These are phyloP conservation scores for Amauroascus verrucosus DNA, from an alignment of 2,329 filamentous ascomycete genomes.

Conservation along the genomic window DNA sequence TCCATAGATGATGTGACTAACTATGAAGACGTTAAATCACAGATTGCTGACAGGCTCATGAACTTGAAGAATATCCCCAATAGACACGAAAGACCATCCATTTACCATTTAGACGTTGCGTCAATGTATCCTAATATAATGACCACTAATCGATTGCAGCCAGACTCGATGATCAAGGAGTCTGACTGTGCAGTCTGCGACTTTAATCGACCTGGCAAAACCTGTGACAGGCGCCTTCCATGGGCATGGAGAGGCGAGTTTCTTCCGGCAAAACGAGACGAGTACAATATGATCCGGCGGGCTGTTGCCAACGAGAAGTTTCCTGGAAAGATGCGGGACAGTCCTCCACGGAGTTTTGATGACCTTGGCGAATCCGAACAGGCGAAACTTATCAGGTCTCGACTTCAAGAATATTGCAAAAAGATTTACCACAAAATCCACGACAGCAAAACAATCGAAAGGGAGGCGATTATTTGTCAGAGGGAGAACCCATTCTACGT, in stretches of 20 bases:
- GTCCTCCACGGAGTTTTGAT: constrained; percentile 63
- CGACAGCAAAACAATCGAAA: constrained; percentile 80
- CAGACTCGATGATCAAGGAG: constrained; percentile 97
- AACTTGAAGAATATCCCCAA: constrained; percentile 74
- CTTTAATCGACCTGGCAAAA: constrained; percentile 95
- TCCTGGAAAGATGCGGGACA: constrained; percentile 64
- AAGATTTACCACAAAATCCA: constrained; percentile 99
- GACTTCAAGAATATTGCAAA: constrained; percentile 84
- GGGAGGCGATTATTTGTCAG: constrained; percentile 96
- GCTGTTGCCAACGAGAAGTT: constrained; percentile 88
- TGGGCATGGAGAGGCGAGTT: constrained; percentile 99
- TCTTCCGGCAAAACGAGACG: constrained; percentile 85
- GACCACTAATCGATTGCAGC: constrained; percentile 95
- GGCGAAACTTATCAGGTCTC: constrained; percentile 67
- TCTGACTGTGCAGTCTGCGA: constrained; percentile 95
- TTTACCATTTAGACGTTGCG: constrained; percentile 96
- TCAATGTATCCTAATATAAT: constrained; percentile 99
- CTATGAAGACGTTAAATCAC: constrained; percentile 71
- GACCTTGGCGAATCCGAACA: constrained; percentile 77
- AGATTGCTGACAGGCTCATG: constrained; percentile 63
- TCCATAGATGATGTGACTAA: constrained; percentile 67
- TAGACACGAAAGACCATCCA: constrained; percentile 72
- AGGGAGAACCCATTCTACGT: constrained; percentile 98
- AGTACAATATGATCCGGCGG: constrained; percentile 98
- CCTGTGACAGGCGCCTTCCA: constrained; percentile 83